A percentile compares a stretch with the other conserved stretches of the same genome.
These are phyloP conservation scores for Tephrocybe sp. DNA, from an alignment of 768 basidiomycete genomes.

Conservation along the genomic window DNA sequence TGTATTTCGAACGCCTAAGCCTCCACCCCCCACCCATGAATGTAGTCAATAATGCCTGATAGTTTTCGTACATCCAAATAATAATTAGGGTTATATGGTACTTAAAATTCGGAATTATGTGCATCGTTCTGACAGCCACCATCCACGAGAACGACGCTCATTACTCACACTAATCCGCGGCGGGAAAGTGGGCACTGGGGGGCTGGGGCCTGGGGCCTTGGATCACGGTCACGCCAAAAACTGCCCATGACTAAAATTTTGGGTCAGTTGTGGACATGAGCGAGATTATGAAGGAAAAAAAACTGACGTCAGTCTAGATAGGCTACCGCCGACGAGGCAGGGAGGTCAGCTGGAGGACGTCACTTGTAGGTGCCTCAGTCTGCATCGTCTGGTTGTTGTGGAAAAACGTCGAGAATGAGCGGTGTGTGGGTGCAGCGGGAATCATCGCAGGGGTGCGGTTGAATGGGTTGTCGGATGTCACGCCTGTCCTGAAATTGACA, in stretches of 20 bases:
- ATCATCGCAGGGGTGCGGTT: not conserved
- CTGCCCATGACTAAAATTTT: not conserved
- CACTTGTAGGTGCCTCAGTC: not conserved
- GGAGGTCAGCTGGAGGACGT: conserved; percentile 2
- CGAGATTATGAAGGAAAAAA: not conserved
- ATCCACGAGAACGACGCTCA: not conserved
- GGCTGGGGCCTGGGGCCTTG: too few species aligned
- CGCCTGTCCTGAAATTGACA: conserved; percentile 45
- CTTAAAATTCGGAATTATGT: not conserved
- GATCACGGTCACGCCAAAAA: not conserved
- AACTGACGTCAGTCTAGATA: conserved; percentile 1
- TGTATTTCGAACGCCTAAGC: not conserved
- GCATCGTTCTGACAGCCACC: not conserved
- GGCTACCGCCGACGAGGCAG: not conserved
- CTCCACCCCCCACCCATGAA: not conserved
- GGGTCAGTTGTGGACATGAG: not conserved
- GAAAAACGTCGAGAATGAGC: conserved; percentile 9
- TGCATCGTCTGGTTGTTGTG: conserved; percentile 9
- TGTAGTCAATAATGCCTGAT: not conserved
- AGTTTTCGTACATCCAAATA: not conserved
- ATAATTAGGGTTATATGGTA: conserved; percentile 1
- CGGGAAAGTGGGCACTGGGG: not conserved
- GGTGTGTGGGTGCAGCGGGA: not conserved
- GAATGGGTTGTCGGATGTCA: conserved; percentile 10
- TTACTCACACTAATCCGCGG: not conserved